Evolutionary conservation across 208 protist species (phyloP), one percentile per base, ranked within the genome.

Genomic region (Wallacemonas sp.): DNA sequence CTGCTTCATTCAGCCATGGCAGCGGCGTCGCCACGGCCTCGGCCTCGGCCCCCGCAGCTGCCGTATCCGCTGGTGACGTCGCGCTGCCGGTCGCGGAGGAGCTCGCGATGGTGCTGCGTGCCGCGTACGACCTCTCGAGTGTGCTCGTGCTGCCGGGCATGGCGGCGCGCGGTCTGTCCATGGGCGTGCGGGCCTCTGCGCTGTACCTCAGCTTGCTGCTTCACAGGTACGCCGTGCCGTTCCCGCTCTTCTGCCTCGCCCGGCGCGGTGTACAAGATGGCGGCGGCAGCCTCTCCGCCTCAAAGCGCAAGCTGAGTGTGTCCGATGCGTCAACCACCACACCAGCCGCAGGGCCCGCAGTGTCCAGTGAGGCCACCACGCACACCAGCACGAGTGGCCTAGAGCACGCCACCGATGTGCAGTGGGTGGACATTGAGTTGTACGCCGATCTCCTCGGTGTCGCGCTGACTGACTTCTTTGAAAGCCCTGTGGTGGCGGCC

Each of bases 371-470:
- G 44, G 19, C 19, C 44, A 23, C 6, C 48, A 34, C 23, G 12
- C 34, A 39, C 30, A 58, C 26, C 6, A 34, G 2, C 21, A 62
- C 5, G n/a, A 62, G 12, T 49, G 49, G 23, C 48, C 32, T 17
- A 2, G 30, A 17, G 19, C 21, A 8, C 23, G 47, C 5, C 3
- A 24, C 78, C 9, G 81, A 82, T 32, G 62, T 91, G 44, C 82
- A 94, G 63, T 94, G 88, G 85, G 74, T 88, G n/a, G 88, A 94
- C 61, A 78, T 94, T 29, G 82, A 94, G 71, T 47, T 87, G 2
- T 73, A 81, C 34, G 68, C 80, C 27, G 62, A 62, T 2, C 75
- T 88, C 17, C 80, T 90, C 58, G 85, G 88, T 27, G 80, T 94
- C 34, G 26, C 70, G 0, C 57, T 86, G n/a, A 74, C 78, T 1